A percentile compares a stretch with the other conserved stretches of the same genome.
These are phyloP conservation scores for Aspergillus phoenicis DNA, from an alignment of 2,329 filamentous ascomycete genomes.

Conservation along the genomic window DNA sequence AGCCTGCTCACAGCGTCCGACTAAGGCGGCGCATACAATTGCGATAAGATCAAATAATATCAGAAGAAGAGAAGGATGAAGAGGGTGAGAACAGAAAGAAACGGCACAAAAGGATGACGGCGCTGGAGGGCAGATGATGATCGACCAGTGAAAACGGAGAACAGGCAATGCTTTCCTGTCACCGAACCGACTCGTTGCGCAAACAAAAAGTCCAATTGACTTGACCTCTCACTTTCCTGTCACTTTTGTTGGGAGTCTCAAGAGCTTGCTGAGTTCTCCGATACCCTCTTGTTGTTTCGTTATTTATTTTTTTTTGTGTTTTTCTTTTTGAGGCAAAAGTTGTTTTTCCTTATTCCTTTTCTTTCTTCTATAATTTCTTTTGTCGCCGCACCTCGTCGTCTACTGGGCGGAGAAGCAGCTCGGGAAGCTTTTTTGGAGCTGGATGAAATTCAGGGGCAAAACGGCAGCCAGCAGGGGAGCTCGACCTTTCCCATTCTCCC, in stretches of 20 bases:
- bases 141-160: slow-evolving; percentile 23
- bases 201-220: slow-evolving; percentile 11
- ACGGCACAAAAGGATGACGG: slow-evolving; percentile 15
- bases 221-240: background rate
- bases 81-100: slow-evolving; percentile 21
- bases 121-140: slow-evolving; percentile 24
- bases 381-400: slow-evolving; percentile 5
- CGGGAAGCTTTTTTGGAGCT: slow-evolving; percentile 16
- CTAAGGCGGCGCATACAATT: slow-evolving; percentile 38
- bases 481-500: slow-evolving; percentile 18
- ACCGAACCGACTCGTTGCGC: slow-evolving; percentile 5
- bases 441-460: slow-evolving; percentile 22
- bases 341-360: slow-evolving; percentile 1
- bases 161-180: slow-evolving; percentile 13
- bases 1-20: slow-evolving; percentile 42
- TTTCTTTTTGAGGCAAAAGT: background rate
- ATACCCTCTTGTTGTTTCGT: background rate
- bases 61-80: slow-evolving; percentile 21
- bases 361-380: background rate
- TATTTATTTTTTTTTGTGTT: slow-evolving; percentile 1
- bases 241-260: slow-evolving; percentile 2
- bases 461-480: slow-evolving; percentile 12
- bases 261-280: slow-evolving; percentile 8
- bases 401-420: slow-evolving; percentile 9
- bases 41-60: slow-evolving; percentile 22